Percentiles rank a stretch among this genome's conserved stretches.
These are phyloP conservation scores for Phycomyces blakesleeanus DNA, from an alignment of 192 early-diverging fungal genomes.

Conservation along the genomic window DNA sequence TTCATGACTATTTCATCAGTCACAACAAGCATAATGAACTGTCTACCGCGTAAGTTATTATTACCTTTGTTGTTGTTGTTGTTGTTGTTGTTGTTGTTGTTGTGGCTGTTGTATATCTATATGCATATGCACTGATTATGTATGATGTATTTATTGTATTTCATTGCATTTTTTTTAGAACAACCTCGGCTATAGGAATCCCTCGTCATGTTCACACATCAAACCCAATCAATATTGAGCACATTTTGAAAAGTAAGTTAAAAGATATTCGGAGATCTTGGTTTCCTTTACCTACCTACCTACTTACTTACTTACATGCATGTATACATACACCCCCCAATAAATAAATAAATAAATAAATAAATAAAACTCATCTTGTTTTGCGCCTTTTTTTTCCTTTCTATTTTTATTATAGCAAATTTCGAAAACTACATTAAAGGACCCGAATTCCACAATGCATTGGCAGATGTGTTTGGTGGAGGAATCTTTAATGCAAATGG, in stretches of 20 bases:
- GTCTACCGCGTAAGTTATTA: too few species aligned
- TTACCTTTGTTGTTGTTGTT: too few species aligned
- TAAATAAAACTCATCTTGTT: not conserved
- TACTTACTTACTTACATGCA: too few species aligned
- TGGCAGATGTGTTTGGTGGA: constrained; percentile 55
- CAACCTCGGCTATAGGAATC: constrained; percentile 28
- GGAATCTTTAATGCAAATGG: constrained; percentile 77
- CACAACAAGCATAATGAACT: constrained; percentile 1
- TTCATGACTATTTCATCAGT: constrained; percentile 18
- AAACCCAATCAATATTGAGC: constrained; percentile 34
- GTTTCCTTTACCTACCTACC: too few species aligned
- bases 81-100: too few species aligned
- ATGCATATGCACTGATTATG: too few species aligned
- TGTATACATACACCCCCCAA: too few species aligned
- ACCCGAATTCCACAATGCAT: constrained; percentile 41
- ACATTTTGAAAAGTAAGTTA: constrained; percentile 37
- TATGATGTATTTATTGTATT: too few species aligned
- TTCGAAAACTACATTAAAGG: constrained; percentile 43
- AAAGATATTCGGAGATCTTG: too few species aligned
- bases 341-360: not conserved
- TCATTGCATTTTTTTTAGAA: too few species aligned
- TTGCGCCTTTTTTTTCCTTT: too few species aligned
- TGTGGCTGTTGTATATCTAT: too few species aligned
- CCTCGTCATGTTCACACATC: constrained; percentile 32
- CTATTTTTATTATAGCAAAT: constrained; percentile 29